Evolutionary conservation across 2,329 filamentous ascomycete genomes (phyloP).

Genomic region (Calonectria hongkongensis): DNA sequence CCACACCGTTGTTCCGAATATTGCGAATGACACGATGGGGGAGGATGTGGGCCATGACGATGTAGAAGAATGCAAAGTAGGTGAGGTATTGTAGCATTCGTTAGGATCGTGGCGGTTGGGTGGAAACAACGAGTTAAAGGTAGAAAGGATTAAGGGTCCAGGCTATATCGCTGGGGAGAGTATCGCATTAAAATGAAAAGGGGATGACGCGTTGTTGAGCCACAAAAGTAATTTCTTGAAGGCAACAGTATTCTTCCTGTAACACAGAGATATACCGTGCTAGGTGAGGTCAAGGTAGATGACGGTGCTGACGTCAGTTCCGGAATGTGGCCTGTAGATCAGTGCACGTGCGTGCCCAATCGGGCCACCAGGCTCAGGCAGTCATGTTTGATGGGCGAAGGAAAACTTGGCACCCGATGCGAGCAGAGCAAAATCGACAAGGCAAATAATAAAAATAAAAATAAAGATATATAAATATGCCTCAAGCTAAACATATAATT

Average conservation of each 20-base stretch:
- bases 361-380: not conserved
- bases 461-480: too few relatives aligned
- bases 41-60: constrained; percentile 56
- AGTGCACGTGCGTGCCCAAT: constrained; percentile 4
- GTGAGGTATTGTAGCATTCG: constrained; percentile 45
- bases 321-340: not conserved
- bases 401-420: too few relatives aligned
- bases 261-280: not conserved
- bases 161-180: not conserved
- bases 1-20: constrained; percentile 31
- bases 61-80: constrained; percentile 34
- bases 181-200: not conserved
- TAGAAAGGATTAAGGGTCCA: not conserved
- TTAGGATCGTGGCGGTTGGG: not conserved
- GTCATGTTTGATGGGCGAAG: not conserved
- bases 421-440: too few relatives aligned
- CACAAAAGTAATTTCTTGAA: not conserved
- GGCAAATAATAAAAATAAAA: too few relatives aligned
- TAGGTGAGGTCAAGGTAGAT: not conserved
- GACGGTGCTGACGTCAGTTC: constrained; percentile 19
- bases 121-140: constrained; percentile 20
- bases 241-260: constrained; percentile 20
- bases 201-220: constrained; percentile 13
- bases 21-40: constrained; percentile 48
- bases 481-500: too few relatives aligned